Base-by-base conservation (phyloP, 2,329 filamentous ascomycete genomes). In the Diaporthe citrichinensis region DNA sequence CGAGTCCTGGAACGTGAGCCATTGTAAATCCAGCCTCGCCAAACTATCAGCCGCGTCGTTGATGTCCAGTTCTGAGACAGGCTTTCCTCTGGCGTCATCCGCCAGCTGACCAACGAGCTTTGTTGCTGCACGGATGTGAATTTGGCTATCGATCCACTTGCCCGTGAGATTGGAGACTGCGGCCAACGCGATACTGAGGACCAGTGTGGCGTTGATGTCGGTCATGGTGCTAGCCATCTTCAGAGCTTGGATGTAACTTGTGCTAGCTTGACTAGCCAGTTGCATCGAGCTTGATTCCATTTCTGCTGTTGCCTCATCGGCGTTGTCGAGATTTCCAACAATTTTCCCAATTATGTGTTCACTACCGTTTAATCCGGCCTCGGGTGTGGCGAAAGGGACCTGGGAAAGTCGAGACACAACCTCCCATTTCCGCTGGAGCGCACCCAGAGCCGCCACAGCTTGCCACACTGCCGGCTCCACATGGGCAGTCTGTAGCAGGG, bases 401-500 rank as follows among this genome's bases (percentile, higher is more conserved):
- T 55, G 53, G 23, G 46, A 55, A 8, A 55, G 65, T 15, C 59
- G 58, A 39, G 62, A 69, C 8, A 69, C 58, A 23, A 71, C 36
- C 58, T 80, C 77, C 78, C 73, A 79, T 1, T 78, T 77, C 25
- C 81, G 81, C 53, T 85, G 83, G 59, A 85, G 77, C 4, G 83
- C 83, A 0, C 84, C 84, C 4, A 85, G 59, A 0, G 83, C 83
- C 8, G 83, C 80, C 0, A 81, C 81, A 3, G 82, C 82, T 46
- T 82, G 81, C 84, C 83, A 85, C 0, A 83, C 80, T 6, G 84
- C 82, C 12, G 82, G 81, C 71, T 84, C 83, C 61, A 72, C 76
- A 72, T 84, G 82, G 0, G 84, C 82, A 2, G 83, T 76, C 78
- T 84, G 83, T 0, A 85, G 77, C 4, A 84, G 49, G 12, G 81